Percentiles rank a stretch among this genome's conserved stretches.
phyloP scores from a whole-genome alignment of 1,284 basidiomycete genomes.

The Meripilus lineatus region DNA sequence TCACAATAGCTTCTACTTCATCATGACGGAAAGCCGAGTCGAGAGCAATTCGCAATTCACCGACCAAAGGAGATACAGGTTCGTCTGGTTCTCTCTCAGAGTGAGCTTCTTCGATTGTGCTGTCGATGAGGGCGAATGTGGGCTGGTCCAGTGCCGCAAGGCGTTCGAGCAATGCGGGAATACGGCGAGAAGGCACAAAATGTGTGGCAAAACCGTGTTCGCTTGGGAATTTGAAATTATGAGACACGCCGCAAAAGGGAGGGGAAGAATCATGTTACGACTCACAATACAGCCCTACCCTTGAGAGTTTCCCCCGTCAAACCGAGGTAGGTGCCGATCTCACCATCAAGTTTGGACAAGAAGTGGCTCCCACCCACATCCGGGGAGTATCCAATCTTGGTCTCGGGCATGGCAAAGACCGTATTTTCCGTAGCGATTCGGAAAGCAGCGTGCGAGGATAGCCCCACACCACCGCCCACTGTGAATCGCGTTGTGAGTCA shows the following conservation, averaged over 20 bases:
- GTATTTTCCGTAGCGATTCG: slow-evolving; percentile 95
- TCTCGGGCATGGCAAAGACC: slow-evolving; percentile 95
- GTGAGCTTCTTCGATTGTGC: slow-evolving; percentile 65
- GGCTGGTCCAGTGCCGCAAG: slow-evolving; percentile 57
- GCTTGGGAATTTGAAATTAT: slow-evolving; percentile 33
- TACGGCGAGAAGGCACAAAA: slow-evolving; percentile 72
- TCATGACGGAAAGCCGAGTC: slow-evolving; percentile 74
- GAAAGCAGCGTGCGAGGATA: slow-evolving; percentile 86
- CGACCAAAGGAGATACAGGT: slow-evolving; percentile 50
- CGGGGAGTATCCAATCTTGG: slow-evolving; percentile 85
- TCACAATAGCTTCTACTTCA: slow-evolving; percentile 68
- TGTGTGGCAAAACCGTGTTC: slow-evolving; percentile 91
- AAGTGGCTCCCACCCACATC: slow-evolving; percentile 94
- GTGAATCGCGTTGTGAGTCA: slow-evolving; percentile 9
- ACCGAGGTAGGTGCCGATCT: slow-evolving; percentile 91
- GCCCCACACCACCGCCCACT: slow-evolving; percentile 97
- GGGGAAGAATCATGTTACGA: slow-evolving; percentile 13
- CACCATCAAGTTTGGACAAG: slow-evolving; percentile 86
- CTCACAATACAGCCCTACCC: slow-evolving; percentile 84
- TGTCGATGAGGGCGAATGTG: slow-evolving; percentile 43
- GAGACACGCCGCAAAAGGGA: background rate
- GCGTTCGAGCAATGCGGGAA: slow-evolving; percentile 63
- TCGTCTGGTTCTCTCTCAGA: slow-evolving; percentile 57
- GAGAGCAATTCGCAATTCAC: slow-evolving; percentile 66
- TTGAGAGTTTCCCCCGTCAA: slow-evolving; percentile 74